phyloP scores from a whole-genome alignment of 441 rosid genomes.

The Rhodomyrtus psidioides region DNA sequence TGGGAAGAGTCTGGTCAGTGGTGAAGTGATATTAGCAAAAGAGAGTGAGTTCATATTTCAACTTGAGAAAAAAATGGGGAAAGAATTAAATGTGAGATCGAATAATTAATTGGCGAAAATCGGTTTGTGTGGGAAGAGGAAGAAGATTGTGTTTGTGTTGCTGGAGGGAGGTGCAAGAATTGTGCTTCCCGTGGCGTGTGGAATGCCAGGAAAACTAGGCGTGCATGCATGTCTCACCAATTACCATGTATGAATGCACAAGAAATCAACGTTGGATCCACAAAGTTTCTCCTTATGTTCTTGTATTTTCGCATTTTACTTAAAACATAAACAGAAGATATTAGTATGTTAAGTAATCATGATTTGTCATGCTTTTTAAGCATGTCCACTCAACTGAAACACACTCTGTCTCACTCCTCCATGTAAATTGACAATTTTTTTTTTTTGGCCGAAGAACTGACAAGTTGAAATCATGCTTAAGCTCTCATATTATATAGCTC shows the following conservation, averaged over 20 bases:
- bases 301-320: neutral
- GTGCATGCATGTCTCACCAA: constrained; percentile 30
- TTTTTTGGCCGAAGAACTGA: too few species aligned
- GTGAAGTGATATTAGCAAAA: constrained; percentile 40
- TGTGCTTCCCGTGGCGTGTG: constrained; percentile 89
- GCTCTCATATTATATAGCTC: neutral
- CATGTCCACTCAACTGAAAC: neutral
- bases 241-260: neutral
- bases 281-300: neutral
- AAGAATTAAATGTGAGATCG: neutral
- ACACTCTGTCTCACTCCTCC: neutral
- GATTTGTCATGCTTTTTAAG: neutral
- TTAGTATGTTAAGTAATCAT: neutral
- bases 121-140: neutral
- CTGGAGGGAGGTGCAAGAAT: constrained; percentile 57
- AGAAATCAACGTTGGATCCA: neutral
- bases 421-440: neutral
- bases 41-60: constrained; percentile 12
- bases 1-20: constrained; percentile 26
- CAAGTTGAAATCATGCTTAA: neutral
- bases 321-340: neutral
- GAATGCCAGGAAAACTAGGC: constrained; percentile 32
- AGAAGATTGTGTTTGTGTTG: constrained; percentile 11
- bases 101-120: neutral
- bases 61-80: neutral